phyloP scores from a whole-genome alignment of 257 asterid species.

The Capsicum rhomboideum region DNA sequence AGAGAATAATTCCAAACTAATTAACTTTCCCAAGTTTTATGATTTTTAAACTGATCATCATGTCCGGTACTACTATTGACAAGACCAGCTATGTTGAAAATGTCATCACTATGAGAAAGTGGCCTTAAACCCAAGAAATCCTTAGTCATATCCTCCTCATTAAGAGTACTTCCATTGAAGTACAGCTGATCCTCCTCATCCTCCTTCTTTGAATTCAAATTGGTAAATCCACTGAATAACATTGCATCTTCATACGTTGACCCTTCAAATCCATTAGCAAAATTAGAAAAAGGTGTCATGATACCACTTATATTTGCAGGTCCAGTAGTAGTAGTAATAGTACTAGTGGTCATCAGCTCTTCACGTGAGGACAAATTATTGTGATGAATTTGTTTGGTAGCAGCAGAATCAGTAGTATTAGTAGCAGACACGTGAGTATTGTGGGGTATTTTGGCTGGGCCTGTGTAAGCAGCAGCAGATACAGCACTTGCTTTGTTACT shows the following conservation, averaged over 20 bases:
- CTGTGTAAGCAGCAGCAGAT: background rate
- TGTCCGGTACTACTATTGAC: constrained; percentile 11
- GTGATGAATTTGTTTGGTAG: constrained; percentile 25
- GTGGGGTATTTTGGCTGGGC: constrained; percentile 28
- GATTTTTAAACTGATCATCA: constrained; percentile 15
- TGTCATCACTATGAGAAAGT: constrained; percentile 53
- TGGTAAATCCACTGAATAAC: constrained; percentile 31
- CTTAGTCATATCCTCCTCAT: constrained; percentile 36
- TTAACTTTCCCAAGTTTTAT: constrained; percentile 54
- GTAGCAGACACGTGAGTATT: constrained; percentile 54
- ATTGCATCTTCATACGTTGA: constrained; percentile 34
- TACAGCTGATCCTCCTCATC: constrained; percentile 14
- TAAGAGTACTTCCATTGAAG: background rate
- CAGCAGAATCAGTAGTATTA: constrained; percentile 13
- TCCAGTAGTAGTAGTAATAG: background rate
- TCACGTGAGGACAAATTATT: constrained; percentile 81
- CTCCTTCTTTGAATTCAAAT: constrained; percentile 14
- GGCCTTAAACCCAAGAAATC: constrained; percentile 83
- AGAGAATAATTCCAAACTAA: background rate
- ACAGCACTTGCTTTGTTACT: constrained; percentile 6
- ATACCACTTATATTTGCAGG: constrained; percentile 21
- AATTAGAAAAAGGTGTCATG: constrained; percentile 22
- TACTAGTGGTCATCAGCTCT: constrained; percentile 15
- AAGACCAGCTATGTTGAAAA: constrained; percentile 46
- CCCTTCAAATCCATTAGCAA: constrained; percentile 26